Conservation (phyloP, 441 rosid genomes). For the Mallotus repandus region DNA sequence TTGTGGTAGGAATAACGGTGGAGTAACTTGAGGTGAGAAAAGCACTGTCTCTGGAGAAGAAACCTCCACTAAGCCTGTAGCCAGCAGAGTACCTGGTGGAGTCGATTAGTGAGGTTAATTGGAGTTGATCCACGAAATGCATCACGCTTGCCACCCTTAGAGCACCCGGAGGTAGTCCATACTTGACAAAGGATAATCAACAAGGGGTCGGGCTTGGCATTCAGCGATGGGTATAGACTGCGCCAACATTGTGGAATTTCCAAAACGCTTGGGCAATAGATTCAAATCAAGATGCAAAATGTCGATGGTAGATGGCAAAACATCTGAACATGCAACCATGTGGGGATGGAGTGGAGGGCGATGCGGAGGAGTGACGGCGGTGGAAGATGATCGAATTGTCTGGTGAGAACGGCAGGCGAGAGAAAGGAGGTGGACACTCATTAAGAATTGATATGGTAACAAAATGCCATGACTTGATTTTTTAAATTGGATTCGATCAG, state of each 20-base stretch:
- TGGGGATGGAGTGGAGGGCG: too few relatives aligned
- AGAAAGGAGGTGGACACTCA: too few relatives aligned
- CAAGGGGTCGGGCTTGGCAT: constrained; percentile 78
- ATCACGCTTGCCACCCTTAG: constrained; percentile 68
- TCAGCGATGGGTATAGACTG: constrained; percentile 78
- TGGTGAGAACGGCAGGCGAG: too few relatives aligned
- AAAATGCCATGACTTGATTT: too few relatives aligned
- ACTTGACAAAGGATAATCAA: constrained; percentile 77
- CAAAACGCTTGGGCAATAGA: constrained; percentile 75
- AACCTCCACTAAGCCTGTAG: constrained; percentile 90
- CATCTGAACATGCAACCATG: too few relatives aligned
- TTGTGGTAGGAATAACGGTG: constrained; percentile 82
- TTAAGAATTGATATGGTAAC: too few relatives aligned
- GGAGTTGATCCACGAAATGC: constrained; percentile 89
- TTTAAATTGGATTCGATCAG: too few relatives aligned
- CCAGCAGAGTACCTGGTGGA: constrained; percentile 88
- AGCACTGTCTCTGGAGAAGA: constrained; percentile 88
- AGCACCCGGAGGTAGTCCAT: constrained; percentile 82
- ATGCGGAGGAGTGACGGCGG: too few relatives aligned
- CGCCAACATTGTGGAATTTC: constrained; percentile 75
- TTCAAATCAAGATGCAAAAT: constrained; percentile 74
- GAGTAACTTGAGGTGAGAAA: constrained; percentile 55
- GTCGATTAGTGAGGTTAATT: constrained; percentile 81
- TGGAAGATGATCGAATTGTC: too few relatives aligned
- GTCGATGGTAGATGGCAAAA: too few relatives aligned